These are phyloP conservation scores for Tetragonia tetragonoides DNA, from an alignment of 148 eudicot species.

Conservation along the genomic window DNA sequence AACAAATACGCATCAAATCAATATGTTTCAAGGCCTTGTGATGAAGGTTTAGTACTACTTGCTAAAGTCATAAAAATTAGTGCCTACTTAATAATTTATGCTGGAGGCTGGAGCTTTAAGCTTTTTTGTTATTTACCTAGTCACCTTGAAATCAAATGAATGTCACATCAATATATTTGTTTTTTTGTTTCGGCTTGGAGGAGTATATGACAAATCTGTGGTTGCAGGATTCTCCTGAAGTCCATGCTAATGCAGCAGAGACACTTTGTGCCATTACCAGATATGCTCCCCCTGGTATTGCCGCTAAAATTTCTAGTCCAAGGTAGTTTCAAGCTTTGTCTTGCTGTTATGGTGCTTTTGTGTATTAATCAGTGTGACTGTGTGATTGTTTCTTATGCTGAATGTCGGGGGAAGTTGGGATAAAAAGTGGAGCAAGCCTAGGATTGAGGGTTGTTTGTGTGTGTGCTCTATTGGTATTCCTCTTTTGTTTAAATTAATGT, in stretches of 20 bases:
- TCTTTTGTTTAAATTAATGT: neutral
- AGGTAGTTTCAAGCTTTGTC: conserved; percentile 45
- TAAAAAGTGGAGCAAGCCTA: too few species aligned
- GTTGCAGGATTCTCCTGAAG: conserved; percentile 92
- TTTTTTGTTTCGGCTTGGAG: neutral
- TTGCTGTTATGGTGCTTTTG: conserved; percentile 6
- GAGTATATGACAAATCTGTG: conserved; percentile 11
- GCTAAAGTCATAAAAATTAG: neutral
- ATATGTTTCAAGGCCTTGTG: neutral
- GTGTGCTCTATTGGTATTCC: neutral
- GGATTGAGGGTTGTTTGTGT: neutral
- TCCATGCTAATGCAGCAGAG: conserved; percentile 97
- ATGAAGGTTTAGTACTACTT: neutral
- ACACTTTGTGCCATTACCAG: conserved; percentile 80
- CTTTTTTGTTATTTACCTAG: neutral
- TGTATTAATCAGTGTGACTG: neutral
- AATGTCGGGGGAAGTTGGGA: neutral
- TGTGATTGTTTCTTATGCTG: neutral
- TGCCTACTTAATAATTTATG: neutral
- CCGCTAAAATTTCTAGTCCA: conserved; percentile 81
- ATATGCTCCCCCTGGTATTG: conserved; percentile 81
- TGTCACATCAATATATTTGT: neutral
- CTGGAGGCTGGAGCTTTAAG: neutral
- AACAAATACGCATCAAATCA: neutral
- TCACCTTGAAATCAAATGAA: neutral